Evolutionary conservation across 148 eudicot genomes (phyloP).

Genomic region (Limonium bicolor): DNA sequence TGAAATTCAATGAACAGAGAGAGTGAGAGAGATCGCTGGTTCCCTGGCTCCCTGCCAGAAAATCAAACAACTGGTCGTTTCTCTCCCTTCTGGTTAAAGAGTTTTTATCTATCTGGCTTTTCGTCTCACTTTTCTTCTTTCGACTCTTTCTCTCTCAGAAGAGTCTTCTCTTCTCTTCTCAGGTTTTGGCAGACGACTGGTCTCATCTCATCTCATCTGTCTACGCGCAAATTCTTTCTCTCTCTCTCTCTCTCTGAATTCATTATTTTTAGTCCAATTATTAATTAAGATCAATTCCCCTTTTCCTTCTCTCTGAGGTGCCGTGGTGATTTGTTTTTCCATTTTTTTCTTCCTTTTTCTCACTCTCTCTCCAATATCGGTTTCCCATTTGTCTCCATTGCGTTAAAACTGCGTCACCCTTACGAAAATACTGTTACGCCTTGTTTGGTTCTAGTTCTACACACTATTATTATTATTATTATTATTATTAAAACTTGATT

Average conservation of each 20-base stretch:
- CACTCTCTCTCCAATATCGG: conserved; percentile 7
- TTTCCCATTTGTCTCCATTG: conserved; percentile 54
- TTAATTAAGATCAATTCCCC: background rate
- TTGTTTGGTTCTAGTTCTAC: too few species aligned
- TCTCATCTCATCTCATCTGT: conserved; percentile 25
- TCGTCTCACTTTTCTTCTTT: too few species aligned
- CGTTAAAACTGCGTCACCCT: conserved; percentile 39
- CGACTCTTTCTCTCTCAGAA: too few species aligned
- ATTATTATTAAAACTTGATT: too few species aligned
- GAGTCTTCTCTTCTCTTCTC: background rate
- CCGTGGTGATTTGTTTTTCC: background rate
- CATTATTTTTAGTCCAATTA: background rate
- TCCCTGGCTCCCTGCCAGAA: too few species aligned
- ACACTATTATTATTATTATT: too few species aligned
- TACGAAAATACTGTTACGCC: too few species aligned
- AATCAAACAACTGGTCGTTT: background rate
- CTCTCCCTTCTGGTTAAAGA: too few species aligned
- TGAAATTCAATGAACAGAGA: too few species aligned
- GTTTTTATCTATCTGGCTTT: too few species aligned
- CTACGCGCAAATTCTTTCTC: conserved; percentile 53
- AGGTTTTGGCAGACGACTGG: background rate
- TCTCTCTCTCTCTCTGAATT: conserved; percentile 1
- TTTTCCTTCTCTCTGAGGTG: background rate
- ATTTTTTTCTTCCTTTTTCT: background rate
- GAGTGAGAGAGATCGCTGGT: too few species aligned